Conservation (phyloP, 805 yeast genomes). For the Candida morakotiae region DNA sequence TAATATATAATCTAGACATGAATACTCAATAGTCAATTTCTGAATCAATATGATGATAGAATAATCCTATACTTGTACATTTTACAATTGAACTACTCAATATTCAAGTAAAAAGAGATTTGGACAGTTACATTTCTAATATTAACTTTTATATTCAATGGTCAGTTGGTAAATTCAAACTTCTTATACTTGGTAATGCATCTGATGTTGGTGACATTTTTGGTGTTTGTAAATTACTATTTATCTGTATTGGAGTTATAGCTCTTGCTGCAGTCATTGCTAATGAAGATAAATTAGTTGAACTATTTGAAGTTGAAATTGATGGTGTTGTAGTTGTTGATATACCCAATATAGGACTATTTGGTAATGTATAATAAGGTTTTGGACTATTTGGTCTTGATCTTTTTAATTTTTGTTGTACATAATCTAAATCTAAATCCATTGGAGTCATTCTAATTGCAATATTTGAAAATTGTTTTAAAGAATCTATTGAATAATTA, state of each 20-base stretch:
- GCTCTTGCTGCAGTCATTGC: conserved; percentile 26
- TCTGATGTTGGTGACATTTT: conserved; percentile 26
- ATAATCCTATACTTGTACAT: too few relatives aligned
- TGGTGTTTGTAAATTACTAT: conserved; percentile 16
- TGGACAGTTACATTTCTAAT: too few relatives aligned
- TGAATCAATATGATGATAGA: too few relatives aligned
- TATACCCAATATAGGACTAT: conserved; percentile 40
- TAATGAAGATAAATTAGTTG: conserved; percentile 33
- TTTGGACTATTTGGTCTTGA: conserved; percentile 51
- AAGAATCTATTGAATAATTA: conserved; percentile 11
- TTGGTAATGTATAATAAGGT: conserved; percentile 35
- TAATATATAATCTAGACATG: conserved; percentile 29
- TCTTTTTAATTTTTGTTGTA: conserved; percentile 40
- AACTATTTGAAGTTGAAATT: conserved; percentile 37
- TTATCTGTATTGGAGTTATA: conserved; percentile 10
- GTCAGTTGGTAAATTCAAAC: conserved; percentile 29
- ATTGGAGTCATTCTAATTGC: conserved; percentile 55
- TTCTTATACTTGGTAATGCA: conserved; percentile 46
- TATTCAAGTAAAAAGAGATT: too few relatives aligned
- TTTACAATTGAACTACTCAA: too few relatives aligned
- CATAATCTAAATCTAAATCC: conserved; percentile 46
- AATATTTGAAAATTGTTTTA: conserved; percentile 23
- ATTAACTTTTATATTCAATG: background rate
- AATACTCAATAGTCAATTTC: too few relatives aligned
- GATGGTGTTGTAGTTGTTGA: conserved; percentile 38